Conservation (phyloP, 495 filamentous ascomycete species). For the Penicillium manginii region DNA sequence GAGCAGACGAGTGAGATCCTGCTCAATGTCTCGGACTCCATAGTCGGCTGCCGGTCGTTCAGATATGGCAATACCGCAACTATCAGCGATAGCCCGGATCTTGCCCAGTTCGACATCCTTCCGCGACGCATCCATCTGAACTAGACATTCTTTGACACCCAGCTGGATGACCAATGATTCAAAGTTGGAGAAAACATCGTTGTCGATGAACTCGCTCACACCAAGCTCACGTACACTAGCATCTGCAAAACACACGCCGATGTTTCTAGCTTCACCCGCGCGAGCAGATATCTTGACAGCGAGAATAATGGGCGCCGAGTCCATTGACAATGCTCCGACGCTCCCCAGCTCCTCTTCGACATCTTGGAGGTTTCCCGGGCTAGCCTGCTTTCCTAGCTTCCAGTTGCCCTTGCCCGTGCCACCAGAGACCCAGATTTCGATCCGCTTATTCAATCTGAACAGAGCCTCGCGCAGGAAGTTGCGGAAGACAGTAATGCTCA, state of each 20-base stretch:
- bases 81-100: slow-evolving; percentile 84
- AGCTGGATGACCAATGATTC: slow-evolving; percentile 95
- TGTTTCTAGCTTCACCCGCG: slow-evolving; percentile 79
- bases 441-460: slow-evolving; percentile 83
- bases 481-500: slow-evolving; percentile 90
- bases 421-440: slow-evolving; percentile 84
- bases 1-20: slow-evolving; percentile 84
- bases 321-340: slow-evolving; percentile 62
- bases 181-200: slow-evolving; percentile 97
- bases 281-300: slow-evolving; percentile 91
- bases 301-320: slow-evolving; percentile 89
- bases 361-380: slow-evolving; percentile 94
- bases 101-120: slow-evolving; percentile 92
- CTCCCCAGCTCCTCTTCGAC: slow-evolving; percentile 92
- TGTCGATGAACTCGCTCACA: slow-evolving; percentile 97
- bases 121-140: slow-evolving; percentile 73
- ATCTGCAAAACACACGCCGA: slow-evolving; percentile 98
- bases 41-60: slow-evolving; percentile 80
- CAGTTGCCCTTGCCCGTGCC: slow-evolving; percentile 74
- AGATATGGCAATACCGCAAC: slow-evolving; percentile 84
- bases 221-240: slow-evolving; percentile 94
- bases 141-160: slow-evolving; percentile 89
- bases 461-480: slow-evolving; percentile 95
- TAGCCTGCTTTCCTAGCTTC: slow-evolving; percentile 89
- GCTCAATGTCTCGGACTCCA: slow-evolving; percentile 90